Conservation (phyloP, 352 stramenopile genomes). For the Phytophthora podocarpi region DNA sequence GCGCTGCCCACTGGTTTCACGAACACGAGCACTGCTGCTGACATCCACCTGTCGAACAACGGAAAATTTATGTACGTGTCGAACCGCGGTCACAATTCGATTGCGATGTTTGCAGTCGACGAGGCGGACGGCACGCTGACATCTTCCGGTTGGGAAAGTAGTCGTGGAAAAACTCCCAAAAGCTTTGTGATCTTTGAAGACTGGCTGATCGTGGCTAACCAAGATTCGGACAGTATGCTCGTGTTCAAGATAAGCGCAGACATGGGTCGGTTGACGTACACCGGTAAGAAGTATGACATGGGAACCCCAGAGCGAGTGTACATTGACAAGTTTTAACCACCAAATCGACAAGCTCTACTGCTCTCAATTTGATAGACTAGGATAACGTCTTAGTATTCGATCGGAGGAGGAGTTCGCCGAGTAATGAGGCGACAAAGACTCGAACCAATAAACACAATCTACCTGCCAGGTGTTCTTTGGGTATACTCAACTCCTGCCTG, state of each 20-base stretch:
- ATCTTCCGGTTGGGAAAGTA: slow-evolving; percentile 32
- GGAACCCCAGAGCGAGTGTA: slow-evolving; percentile 44
- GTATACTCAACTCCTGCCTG: no score
- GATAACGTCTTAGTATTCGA: no score
- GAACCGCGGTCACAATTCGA: slow-evolving; percentile 66
- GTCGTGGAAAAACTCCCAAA: slow-evolving; percentile 45
- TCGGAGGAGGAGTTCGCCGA: no score
- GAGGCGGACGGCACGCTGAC: slow-evolving; percentile 31
- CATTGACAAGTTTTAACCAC: slow-evolving; percentile 13
- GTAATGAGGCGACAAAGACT: no score
- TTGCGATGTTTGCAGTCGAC: slow-evolving; percentile 51
- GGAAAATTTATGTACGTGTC: slow-evolving; percentile 63
- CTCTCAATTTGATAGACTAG: no score
- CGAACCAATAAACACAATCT: no score
- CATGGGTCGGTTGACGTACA: slow-evolving; percentile 42
- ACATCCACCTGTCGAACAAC: slow-evolving; percentile 50
- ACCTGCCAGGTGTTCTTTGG: no score
- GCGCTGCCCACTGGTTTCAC: slow-evolving; percentile 38
- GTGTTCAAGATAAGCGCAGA: slow-evolving; percentile 40
- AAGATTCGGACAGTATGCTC: slow-evolving; percentile 52
- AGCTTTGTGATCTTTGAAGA: slow-evolving; percentile 45
- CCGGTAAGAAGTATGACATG: slow-evolving; percentile 31
- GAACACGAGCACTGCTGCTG: slow-evolving; percentile 30
- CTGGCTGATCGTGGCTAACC: slow-evolving; percentile 58
- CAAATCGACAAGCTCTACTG: neutral